phyloP scores from a whole-genome alignment of 2,329 filamentous ascomycete genomes.

The Drechslerella dactyloides region DNA sequence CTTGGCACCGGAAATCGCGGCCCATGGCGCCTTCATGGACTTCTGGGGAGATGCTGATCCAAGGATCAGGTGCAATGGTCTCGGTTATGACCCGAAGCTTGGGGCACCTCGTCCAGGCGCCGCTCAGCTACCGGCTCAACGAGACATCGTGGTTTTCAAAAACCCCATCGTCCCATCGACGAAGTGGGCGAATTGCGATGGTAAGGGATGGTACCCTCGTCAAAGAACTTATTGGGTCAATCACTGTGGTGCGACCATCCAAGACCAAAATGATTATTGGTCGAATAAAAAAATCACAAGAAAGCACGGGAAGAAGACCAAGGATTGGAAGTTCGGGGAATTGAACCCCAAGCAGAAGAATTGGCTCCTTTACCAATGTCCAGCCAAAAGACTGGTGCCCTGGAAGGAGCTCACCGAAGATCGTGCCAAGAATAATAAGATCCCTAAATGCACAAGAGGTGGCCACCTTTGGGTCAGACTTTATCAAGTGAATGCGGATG shows the following conservation, averaged over 20 bases:
- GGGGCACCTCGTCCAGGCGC: constrained; percentile 12
- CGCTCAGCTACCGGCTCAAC: constrained; percentile 17
- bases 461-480: constrained; percentile 7
- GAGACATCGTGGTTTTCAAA: constrained; percentile 27
- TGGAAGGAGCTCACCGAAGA: neutral
- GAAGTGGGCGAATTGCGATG: constrained; percentile 23
- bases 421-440: neutral
- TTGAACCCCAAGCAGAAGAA: neutral
- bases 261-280: neutral
- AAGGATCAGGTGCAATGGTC: neutral
- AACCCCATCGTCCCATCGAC: constrained; percentile 28
- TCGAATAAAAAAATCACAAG: neutral
- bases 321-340: neutral
- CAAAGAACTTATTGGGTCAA: neutral
- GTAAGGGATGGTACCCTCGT: neutral
- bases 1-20: constrained; percentile 20
- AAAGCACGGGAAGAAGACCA: neutral
- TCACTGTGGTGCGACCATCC: neutral
- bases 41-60: constrained; percentile 22
- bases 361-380: neutral
- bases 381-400: constrained; percentile 1
- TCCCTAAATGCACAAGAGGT: neutral
- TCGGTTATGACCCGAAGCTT: constrained; percentile 10
- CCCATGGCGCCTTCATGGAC: constrained; percentile 14
- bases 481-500: constrained; percentile 15